phyloP scores from a whole-genome alignment of 225 moss, liverwort and hornwort genomes.

The Anthoceros angustus region DNA sequence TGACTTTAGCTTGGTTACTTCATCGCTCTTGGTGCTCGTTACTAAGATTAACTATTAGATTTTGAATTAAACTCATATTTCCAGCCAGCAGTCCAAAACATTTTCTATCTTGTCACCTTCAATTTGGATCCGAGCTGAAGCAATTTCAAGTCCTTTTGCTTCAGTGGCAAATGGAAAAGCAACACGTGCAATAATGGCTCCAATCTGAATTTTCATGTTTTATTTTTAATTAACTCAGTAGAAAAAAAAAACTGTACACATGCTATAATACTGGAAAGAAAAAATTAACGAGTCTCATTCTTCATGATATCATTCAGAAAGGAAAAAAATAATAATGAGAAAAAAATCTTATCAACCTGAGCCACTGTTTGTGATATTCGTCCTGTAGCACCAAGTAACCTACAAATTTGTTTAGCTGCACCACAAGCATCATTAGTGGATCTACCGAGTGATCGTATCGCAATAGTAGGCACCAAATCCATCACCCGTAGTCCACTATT shows the following conservation, averaged over 20 bases:
- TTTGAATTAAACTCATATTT: not conserved
- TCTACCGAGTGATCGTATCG: not conserved
- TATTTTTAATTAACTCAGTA: not conserved
- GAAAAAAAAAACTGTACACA: not conserved
- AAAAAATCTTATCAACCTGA: not conserved
- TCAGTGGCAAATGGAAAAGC: not conserved
- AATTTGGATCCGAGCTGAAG: not conserved
- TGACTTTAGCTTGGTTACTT: not conserved
- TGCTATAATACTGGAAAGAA: not conserved
- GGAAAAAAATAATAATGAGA: not conserved
- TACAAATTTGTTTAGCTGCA: not conserved
- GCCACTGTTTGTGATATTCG: not conserved
- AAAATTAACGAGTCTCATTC: not conserved
- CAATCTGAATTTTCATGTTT: not conserved
- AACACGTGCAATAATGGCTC: not conserved
- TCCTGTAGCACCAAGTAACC: not conserved
- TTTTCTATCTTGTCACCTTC: not conserved
- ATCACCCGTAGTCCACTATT: not conserved
- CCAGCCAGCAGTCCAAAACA: not conserved
- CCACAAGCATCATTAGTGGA: not conserved
- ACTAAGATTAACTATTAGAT: not conserved
- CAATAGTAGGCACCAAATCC: not conserved
- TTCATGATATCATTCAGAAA: no score
- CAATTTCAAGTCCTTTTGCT: slow-evolving; percentile 1
- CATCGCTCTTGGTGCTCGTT: not conserved